Percentiles rank a stretch among this genome's conserved stretches.
Conservation (phyloP, 2,329 filamentous ascomycete genomes). For the Mollisia scopiformis region DNA sequence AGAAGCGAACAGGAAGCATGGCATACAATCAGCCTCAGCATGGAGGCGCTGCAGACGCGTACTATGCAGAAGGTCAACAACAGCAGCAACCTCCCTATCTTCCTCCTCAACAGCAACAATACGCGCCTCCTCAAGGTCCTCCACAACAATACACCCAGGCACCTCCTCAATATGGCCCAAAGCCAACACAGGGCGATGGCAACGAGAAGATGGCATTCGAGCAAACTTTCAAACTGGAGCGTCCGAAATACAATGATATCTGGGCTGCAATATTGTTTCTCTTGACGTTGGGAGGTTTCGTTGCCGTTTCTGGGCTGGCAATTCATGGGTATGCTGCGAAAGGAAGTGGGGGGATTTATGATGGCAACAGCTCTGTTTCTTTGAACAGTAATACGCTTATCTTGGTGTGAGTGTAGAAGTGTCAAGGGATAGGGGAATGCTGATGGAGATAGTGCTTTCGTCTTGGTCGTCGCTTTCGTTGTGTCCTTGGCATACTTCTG, state of each 20-base stretch:
- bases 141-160: conserved; percentile 19
- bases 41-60: conserved; percentile 28
- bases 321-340: conserved; percentile 71
- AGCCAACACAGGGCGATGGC: neutral
- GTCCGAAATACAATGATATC: conserved; percentile 86
- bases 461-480: conserved; percentile 72
- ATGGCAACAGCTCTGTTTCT: conserved; percentile 58
- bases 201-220: conserved; percentile 57
- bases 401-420: conserved; percentile 57
- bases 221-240: conserved; percentile 79
- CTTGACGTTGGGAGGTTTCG: conserved; percentile 71
- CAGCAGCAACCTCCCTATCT: neutral
- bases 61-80: conserved; percentile 22
- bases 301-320: conserved; percentile 74
- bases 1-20: conserved; percentile 17
- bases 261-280: conserved; percentile 87
- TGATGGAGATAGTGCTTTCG: conserved; percentile 54
- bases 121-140: conserved; percentile 14
- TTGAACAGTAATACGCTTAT: conserved; percentile 85
- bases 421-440: neutral
- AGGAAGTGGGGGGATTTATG: conserved; percentile 74
- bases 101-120: conserved; percentile 15
- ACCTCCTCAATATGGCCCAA: conserved; percentile 26
- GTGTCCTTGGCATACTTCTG: conserved; percentile 80
- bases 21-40: conserved; percentile 29